Base-by-base conservation (phyloP, 306 rosid genomes). In the Psophocarpus tetragonolobus region DNA sequence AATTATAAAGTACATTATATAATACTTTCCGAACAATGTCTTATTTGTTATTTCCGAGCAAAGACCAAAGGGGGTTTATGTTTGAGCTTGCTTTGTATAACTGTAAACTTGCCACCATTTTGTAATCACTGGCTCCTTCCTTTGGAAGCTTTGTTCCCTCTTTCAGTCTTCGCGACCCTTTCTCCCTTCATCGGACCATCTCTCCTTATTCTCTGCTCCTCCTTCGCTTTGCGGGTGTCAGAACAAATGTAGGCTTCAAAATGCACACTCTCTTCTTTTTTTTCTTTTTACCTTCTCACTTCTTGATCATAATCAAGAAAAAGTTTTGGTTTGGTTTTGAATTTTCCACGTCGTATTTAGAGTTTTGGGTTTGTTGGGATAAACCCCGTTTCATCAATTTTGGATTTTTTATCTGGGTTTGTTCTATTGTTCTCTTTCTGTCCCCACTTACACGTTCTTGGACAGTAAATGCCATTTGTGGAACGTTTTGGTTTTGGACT, bases 381-480 rank as follows among this genome's bases (percentile, higher is more conserved):
- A 9, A 71, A 53, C 20, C 36, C 38, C 58, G 65, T 71, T 82
- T 50, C 27, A 21, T 70, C 69, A 42, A 9, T 54, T 51, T 18
- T 51, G 3, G 2, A 62, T 6, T 13, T n/a, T n/a, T n/a, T n/a
- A n/a, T n/a, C n/a, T n/a, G n/a, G n/a, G n/a, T n/a, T n/a, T n/a
- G n/a, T n/a, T n/a, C n/a, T n/a, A n/a, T n/a, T n/a, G n/a, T n/a
- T n/a, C n/a, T n/a, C n/a, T n/a, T n/a, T n/a, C n/a, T n/a, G n/a
- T n/a, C n/a, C n/a, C n/a, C n/a, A n/a, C n/a, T n/a, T n/a, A n/a
- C n/a, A n/a, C n/a, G n/a, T n/a, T n/a, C n/a, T n/a, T n/a, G n/a
- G n/a, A n/a, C n/a, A n/a, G n/a, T n/a, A n/a, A n/a, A n/a, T n/a
- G n/a, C n/a, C n/a, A n/a, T n/a, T n/a, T n/a, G n/a, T 0, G 39